Conservation (phyloP, 208 protist species). For the Leishmania braziliensis region DNA sequence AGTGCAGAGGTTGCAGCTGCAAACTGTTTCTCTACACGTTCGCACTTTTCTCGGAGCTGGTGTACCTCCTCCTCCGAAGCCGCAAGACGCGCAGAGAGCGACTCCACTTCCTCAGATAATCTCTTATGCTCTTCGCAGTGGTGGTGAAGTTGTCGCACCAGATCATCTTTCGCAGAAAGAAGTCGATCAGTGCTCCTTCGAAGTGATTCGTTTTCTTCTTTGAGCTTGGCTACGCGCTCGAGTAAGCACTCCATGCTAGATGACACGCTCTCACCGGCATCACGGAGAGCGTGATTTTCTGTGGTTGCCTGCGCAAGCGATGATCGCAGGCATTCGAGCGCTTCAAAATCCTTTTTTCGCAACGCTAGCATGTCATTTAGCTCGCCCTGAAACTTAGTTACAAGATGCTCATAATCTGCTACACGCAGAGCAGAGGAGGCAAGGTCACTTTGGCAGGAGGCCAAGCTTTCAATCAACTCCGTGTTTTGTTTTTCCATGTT, state of each 20-base stretch:
- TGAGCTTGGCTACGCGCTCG: constrained; percentile 32
- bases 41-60: not conserved
- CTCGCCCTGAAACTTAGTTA: constrained; percentile 51
- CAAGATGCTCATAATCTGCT: constrained; percentile 48
- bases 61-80: constrained; percentile 3
- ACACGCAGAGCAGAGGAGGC: constrained; percentile 29
- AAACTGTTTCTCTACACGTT: not conserved
- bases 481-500: constrained; percentile 16
- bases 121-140: not conserved
- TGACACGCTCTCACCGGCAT: constrained; percentile 33
- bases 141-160: not conserved
- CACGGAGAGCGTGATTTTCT: constrained; percentile 26
- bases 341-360: constrained; percentile 25
- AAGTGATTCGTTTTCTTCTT: constrained; percentile 31
- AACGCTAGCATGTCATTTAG: constrained; percentile 31
- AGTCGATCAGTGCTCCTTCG: not conserved
- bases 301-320: constrained; percentile 22
- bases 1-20: not conserved
- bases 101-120: not conserved
- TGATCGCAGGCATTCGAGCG: constrained; percentile 30
- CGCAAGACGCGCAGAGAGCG: constrained; percentile 4
- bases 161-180: not conserved
- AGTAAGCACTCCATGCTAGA: constrained; percentile 39
- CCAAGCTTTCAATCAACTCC: constrained; percentile 16
- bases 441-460: constrained; percentile 14